phyloP scores from a whole-genome alignment of 2,329 filamentous ascomycete genomes.

The Dactylellina cionopaga region DNA sequence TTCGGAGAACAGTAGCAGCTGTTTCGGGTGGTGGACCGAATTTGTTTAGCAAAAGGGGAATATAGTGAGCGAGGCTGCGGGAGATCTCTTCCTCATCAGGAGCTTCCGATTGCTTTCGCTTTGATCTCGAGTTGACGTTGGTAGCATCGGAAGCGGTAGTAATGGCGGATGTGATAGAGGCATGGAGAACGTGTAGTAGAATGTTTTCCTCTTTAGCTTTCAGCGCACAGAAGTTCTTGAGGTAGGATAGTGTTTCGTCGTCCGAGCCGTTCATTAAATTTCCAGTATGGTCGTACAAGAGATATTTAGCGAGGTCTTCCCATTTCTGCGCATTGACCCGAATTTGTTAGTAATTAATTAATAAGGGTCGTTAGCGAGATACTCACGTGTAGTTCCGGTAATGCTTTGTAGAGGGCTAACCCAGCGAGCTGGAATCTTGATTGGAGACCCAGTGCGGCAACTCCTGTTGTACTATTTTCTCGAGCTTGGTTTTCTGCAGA shows the following conservation, averaged over 20 bases:
- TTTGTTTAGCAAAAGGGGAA: constrained; percentile 88
- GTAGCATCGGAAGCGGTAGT: constrained; percentile 30
- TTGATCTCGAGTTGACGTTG: constrained; percentile 35
- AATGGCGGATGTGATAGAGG: constrained; percentile 58
- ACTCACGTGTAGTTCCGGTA: constrained; percentile 46
- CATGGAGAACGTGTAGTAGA: constrained; percentile 85
- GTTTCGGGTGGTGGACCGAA: constrained; percentile 90
- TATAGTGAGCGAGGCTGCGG: constrained; percentile 73
- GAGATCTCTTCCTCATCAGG: constrained; percentile 55
- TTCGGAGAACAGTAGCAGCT: constrained; percentile 81
- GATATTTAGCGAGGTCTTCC: constrained; percentile 87
- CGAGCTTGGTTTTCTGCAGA: constrained; percentile 21
- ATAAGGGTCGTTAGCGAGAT: neutral
- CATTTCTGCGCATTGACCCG: constrained; percentile 70
- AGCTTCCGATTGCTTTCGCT: constrained; percentile 42
- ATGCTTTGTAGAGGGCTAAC: constrained; percentile 41
- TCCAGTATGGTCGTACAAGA: constrained; percentile 88
- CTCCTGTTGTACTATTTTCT: constrained; percentile 60
- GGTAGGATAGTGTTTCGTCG: constrained; percentile 66
- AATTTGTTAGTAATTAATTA: constrained; percentile 8
- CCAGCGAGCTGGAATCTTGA: constrained; percentile 48
- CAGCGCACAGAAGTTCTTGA: constrained; percentile 78
- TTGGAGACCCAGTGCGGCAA: constrained; percentile 50
- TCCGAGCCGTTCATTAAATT: constrained; percentile 63
- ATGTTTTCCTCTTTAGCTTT: constrained; percentile 81